A percentile compares a stretch with the other conserved stretches of the same genome.
These are phyloP conservation scores for Neonectria faginata DNA, from an alignment of 2,329 filamentous ascomycete species.

Conservation along the genomic window DNA sequence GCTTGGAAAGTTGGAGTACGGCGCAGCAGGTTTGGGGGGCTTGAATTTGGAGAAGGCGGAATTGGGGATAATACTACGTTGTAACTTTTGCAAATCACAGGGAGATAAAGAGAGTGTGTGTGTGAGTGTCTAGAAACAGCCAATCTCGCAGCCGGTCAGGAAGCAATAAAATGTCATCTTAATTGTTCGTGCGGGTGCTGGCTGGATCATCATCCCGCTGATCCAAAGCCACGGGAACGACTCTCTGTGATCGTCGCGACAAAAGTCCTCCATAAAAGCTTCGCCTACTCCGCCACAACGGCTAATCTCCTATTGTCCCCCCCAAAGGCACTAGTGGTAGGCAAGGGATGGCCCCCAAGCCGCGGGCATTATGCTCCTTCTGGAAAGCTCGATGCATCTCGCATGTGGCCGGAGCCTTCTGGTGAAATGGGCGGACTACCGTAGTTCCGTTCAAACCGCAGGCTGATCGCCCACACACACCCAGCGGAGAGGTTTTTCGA, in stretches of 20 bases:
- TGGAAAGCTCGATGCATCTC: conserved; percentile 20
- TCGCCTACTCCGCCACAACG: not conserved
- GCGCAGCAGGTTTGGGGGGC: not conserved
- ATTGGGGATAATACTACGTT: conserved; percentile 7
- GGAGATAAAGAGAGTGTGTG: not conserved
- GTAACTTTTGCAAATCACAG: not conserved
- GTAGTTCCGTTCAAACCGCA: conserved; percentile 16
- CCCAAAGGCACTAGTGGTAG: not conserved
- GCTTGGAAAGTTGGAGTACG: conserved; percentile 14
- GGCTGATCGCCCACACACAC: not conserved
- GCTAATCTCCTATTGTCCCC: conserved; percentile 6
- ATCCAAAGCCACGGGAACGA: not conserved
- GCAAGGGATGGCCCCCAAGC: conserved; percentile 3
- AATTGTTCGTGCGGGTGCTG: not conserved
- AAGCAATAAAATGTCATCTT: not conserved
- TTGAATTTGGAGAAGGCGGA: conserved; percentile 1
- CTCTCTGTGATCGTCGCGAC: conserved; percentile 1
- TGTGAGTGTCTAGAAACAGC: not conserved
- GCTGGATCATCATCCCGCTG: not conserved
- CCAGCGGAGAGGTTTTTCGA: no score
- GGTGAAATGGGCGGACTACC: conserved; percentile 10
- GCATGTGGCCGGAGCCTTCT: not conserved
- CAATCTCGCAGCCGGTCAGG: not conserved
- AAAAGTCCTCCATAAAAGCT: conserved; percentile 19
- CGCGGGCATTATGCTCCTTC: conserved; percentile 17